Conservation (phyloP, 2,329 filamentous ascomycete genomes). For the Coleophoma cylindrospora region DNA sequence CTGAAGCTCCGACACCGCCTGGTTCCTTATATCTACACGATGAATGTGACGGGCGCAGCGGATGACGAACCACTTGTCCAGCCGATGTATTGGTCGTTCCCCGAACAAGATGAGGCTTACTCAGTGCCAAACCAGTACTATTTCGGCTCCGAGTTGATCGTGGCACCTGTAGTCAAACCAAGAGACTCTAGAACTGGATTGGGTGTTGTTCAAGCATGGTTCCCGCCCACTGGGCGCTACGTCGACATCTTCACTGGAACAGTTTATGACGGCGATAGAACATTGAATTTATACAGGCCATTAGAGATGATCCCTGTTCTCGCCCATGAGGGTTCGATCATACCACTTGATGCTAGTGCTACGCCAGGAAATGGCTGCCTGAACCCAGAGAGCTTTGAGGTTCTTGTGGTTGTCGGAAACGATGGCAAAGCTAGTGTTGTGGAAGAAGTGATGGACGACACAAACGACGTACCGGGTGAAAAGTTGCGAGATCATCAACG, state of each 20-base stretch:
- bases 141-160: constrained; percentile 52
- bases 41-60: constrained; percentile 41
- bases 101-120: constrained; percentile 48
- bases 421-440: constrained; percentile 43
- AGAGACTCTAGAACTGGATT: constrained; percentile 40
- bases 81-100: constrained; percentile 59
- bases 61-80: constrained; percentile 48
- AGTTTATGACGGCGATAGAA: constrained; percentile 51
- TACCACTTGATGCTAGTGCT: constrained; percentile 44
- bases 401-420: constrained; percentile 41
- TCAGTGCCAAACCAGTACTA: constrained; percentile 50
- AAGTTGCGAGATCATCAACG: neutral
- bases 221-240: constrained; percentile 44
- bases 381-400: constrained; percentile 41
- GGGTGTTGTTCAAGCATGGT: constrained; percentile 46
- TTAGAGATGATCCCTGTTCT: constrained; percentile 48
- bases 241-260: constrained; percentile 54
- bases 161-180: constrained; percentile 50
- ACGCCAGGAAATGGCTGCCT: constrained; percentile 39
- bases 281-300: constrained; percentile 44
- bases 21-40: constrained; percentile 55
- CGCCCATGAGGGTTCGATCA: constrained; percentile 49
- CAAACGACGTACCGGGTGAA: constrained; percentile 1
- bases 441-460: constrained; percentile 33
- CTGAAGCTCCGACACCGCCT: constrained; percentile 52